Percentiles rank a stretch among this genome's conserved stretches.
Evolutionary conservation across 129 eudicot species (phyloP).

Genomic region (Rutidosis leptorrhynchoides): DNA sequence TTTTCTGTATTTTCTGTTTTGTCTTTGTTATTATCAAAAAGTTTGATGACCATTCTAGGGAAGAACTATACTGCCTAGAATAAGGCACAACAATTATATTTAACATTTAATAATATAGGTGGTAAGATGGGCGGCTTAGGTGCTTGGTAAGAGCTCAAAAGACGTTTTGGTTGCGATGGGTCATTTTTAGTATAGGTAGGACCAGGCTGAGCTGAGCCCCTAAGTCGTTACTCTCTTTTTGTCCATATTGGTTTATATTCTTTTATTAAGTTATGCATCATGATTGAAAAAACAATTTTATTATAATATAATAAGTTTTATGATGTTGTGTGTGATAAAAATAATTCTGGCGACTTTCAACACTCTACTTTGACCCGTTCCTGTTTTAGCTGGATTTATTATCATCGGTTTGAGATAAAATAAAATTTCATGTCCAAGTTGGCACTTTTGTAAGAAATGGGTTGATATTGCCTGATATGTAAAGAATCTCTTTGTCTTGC

Average conservation of each 20-base stretch:
- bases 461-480: not conserved
- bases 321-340: not conserved
- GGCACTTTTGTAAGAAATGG: not conserved
- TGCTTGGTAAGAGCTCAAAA: not conserved
- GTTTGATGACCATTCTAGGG: slow-evolving; percentile 9
- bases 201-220: not conserved
- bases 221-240: not conserved
- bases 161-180: not conserved
- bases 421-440: not conserved
- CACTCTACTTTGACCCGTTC: not conserved
- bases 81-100: not conserved
- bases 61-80: slow-evolving; percentile 14
- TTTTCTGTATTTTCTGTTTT: slow-evolving; percentile 9
- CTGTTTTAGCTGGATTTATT: not conserved
- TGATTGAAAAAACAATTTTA: not conserved
- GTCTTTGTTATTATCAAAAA: slow-evolving; percentile 7
- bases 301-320: not conserved
- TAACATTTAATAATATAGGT: not conserved
- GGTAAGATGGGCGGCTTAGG: not conserved
- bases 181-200: not conserved
- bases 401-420: not conserved
- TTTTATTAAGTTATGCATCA: not conserved
- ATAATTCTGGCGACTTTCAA: not conserved
- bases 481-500: not conserved
- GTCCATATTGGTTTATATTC: not conserved